Conservation (phyloP, 2,329 filamentous ascomycete species). For the Ascochyta lentis region DNA sequence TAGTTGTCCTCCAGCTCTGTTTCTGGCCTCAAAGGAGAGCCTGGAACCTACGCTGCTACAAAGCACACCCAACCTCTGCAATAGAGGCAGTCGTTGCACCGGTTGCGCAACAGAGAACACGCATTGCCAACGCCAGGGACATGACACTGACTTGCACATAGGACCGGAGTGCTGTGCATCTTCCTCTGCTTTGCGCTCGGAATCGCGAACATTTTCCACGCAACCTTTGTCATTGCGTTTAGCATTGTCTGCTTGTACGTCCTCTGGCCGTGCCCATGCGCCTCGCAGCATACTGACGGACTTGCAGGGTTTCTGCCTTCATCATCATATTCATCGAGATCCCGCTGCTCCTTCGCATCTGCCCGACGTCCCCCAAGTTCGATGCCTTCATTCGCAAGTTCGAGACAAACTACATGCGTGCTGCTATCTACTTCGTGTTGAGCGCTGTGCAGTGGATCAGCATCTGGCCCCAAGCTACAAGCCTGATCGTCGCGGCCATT, state of each 20-base stretch:
- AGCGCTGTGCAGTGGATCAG: constrained; percentile 85
- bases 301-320: constrained; percentile 54
- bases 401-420: constrained; percentile 96
- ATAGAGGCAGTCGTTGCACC: not conserved
- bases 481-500: constrained; percentile 84
- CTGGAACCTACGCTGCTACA: no score
- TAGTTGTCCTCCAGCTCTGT: constrained; percentile 40
- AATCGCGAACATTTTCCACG: constrained; percentile 72
- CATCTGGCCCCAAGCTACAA: constrained; percentile 67
- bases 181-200: constrained; percentile 71
- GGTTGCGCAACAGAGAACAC: not conserved
- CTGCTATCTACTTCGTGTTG: constrained; percentile 83
- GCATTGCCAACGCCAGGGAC: not conserved
- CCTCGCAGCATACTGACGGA: constrained; percentile 7
- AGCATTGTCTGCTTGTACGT: constrained; percentile 61
- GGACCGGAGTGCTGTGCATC: constrained; percentile 66
- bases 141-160: constrained; percentile 35
- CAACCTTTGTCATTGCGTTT: constrained; percentile 64
- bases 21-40: not conserved
- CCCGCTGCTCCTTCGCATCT: constrained; percentile 94
- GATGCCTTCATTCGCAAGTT: constrained; percentile 89
- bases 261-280: not conserved
- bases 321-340: constrained; percentile 69
- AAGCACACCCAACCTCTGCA: not conserved
- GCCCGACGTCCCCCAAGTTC: constrained; percentile 89